Conservation (phyloP, 2,329 filamentous ascomycete species). For the Biscogniauxia sp. region DNA sequence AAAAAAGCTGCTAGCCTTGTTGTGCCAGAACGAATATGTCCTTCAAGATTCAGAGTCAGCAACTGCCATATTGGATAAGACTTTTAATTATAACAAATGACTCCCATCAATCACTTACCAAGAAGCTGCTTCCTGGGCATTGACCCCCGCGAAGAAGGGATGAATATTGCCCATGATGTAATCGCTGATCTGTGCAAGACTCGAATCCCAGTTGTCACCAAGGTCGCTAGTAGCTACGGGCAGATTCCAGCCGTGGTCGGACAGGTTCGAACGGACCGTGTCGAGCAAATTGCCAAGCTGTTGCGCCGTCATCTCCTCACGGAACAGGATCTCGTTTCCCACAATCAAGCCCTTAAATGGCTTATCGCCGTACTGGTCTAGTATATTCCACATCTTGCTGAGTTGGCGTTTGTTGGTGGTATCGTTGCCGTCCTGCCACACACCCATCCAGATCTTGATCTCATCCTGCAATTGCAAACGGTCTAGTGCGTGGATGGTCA, state of each 20-base stretch:
- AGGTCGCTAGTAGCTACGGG: slow-evolving; percentile 86
- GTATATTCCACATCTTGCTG: slow-evolving; percentile 76
- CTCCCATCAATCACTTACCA: slow-evolving; percentile 42
- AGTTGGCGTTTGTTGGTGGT: slow-evolving; percentile 85
- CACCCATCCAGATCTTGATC: slow-evolving; percentile 90
- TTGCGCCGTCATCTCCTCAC: slow-evolving; percentile 68
- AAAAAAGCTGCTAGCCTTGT: slow-evolving; percentile 64
- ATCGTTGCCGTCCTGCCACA: slow-evolving; percentile 82
- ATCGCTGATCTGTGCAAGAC: slow-evolving; percentile 70
- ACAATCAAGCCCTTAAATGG: slow-evolving; percentile 82
- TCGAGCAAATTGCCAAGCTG: slow-evolving; percentile 63
- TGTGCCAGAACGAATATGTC: slow-evolving; percentile 81
- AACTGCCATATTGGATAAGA: too few species aligned
- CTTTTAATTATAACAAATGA: too few species aligned
- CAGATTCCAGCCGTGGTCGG: slow-evolving; percentile 61
- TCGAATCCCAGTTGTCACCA: slow-evolving; percentile 78
- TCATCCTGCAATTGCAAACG: slow-evolving; percentile 65
- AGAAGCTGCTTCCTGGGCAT: slow-evolving; percentile 62
- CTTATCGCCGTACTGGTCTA: slow-evolving; percentile 64
- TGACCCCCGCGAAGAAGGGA: slow-evolving; percentile 86
- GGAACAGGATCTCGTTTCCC: slow-evolving; percentile 76
- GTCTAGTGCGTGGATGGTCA: slow-evolving; percentile 82
- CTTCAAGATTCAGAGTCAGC: too few species aligned
- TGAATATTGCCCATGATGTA: slow-evolving; percentile 96
- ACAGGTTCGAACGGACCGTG: slow-evolving; percentile 71